Evolutionary conservation across 192 early-diverging fungal genomes (phyloP).

Genomic region (Piromyces sp.): DNA sequence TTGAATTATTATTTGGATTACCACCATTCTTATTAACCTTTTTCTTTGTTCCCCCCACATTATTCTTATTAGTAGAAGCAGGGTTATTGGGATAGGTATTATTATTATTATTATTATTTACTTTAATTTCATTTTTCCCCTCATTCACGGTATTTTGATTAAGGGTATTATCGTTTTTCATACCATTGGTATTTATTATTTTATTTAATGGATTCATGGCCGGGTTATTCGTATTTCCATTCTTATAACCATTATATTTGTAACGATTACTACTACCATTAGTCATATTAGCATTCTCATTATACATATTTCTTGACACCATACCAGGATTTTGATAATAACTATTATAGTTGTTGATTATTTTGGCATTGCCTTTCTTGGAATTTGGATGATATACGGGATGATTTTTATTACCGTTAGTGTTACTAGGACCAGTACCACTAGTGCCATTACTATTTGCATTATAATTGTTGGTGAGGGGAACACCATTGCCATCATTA

Average conservation of each 20-base stretch:
- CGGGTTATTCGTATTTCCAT: background rate
- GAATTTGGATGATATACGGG: background rate
- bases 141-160: background rate
- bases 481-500: background rate
- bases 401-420: background rate
- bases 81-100: background rate
- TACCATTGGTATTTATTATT: background rate
- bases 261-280: background rate
- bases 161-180: background rate
- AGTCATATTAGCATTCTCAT: background rate
- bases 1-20: background rate
- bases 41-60: background rate
- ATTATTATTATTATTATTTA: background rate
- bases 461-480: background rate
- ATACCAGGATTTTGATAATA: background rate
- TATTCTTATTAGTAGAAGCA: background rate
- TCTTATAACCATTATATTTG: background rate
- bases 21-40: background rate
- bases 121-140: background rate
- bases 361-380: background rate
- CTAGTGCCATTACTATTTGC: background rate
- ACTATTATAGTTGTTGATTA: background rate
- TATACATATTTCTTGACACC: background rate
- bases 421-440: background rate
- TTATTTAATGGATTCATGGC: background rate